Conservation (phyloP, 352 stramenopile genomes). For the Pythium oligandrum region DNA sequence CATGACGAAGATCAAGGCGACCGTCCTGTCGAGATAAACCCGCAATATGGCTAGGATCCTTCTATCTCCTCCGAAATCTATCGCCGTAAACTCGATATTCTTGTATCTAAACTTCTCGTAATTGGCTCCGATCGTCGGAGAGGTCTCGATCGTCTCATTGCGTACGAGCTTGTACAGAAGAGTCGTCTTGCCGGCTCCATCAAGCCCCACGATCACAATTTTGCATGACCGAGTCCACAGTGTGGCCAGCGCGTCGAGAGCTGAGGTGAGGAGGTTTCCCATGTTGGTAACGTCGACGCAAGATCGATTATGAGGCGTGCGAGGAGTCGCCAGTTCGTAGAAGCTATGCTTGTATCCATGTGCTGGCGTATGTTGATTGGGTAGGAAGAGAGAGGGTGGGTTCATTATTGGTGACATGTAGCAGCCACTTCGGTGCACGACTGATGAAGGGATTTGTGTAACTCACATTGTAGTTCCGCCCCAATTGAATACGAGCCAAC, state of each 20-base stretch:
- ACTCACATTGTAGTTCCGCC: too few species aligned
- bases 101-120: constrained; percentile 69
- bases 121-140: constrained; percentile 80
- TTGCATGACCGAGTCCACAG: constrained; percentile 17
- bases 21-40: constrained; percentile 61
- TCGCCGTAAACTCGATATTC: constrained; percentile 70
- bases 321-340: too few species aligned
- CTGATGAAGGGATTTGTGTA: too few species aligned
- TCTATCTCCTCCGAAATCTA: constrained; percentile 76
- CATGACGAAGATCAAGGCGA: constrained; percentile 84
- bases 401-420: too few species aligned
- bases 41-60: constrained; percentile 67
- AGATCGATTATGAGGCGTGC: too few species aligned
- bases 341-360: too few species aligned
- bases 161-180: constrained; percentile 89
- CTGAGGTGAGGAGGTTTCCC: not conserved
- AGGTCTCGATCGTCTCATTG: constrained; percentile 49
- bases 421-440: too few species aligned
- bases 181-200: constrained; percentile 95
- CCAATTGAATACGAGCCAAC: too few species aligned
- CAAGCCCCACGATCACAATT: constrained; percentile 86
- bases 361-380: too few species aligned
- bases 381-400: too few species aligned
- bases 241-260: not conserved
- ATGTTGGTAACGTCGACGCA: too few species aligned